Evolutionary conservation across 2,329 filamentous ascomycete genomes (phyloP).

Genomic region (Lasiodiplodia sp.): DNA sequence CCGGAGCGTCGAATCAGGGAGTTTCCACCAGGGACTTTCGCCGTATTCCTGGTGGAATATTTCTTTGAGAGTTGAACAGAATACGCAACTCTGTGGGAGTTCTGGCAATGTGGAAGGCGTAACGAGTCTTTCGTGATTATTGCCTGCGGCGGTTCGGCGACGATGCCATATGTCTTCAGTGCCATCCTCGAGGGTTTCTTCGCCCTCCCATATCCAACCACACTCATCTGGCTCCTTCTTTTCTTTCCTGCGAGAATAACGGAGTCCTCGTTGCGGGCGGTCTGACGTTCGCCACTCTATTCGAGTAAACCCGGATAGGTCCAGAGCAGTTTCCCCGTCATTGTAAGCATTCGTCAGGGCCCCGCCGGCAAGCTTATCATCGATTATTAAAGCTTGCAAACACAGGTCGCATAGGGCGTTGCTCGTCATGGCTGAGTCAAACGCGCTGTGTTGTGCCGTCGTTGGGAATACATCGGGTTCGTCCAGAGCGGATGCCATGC

Average conservation of each 20-base stretch:
- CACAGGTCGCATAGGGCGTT: background rate
- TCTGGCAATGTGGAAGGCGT: background rate
- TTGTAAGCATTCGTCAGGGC: background rate
- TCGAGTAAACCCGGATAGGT: background rate
- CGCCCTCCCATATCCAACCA: background rate
- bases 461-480: background rate
- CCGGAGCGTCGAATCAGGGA: background rate
- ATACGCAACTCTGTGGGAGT: background rate
- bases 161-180: too few relatives aligned
- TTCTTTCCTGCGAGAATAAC: background rate
- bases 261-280: too few relatives aligned
- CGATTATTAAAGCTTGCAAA: background rate
- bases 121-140: background rate
- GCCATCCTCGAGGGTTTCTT: too few relatives aligned
- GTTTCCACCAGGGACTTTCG: background rate
- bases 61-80: background rate
- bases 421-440: background rate
- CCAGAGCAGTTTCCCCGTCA: background rate
- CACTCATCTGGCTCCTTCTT: background rate
- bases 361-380: background rate
- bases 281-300: too few relatives aligned
- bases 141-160: too few relatives aligned
- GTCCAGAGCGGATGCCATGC: background rate
- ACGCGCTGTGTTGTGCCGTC: background rate
- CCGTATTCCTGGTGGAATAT: background rate